These are phyloP conservation scores for Hanseniaspora guilliermondii DNA, from an alignment of 805 yeast genomes.

Conservation along the genomic window DNA sequence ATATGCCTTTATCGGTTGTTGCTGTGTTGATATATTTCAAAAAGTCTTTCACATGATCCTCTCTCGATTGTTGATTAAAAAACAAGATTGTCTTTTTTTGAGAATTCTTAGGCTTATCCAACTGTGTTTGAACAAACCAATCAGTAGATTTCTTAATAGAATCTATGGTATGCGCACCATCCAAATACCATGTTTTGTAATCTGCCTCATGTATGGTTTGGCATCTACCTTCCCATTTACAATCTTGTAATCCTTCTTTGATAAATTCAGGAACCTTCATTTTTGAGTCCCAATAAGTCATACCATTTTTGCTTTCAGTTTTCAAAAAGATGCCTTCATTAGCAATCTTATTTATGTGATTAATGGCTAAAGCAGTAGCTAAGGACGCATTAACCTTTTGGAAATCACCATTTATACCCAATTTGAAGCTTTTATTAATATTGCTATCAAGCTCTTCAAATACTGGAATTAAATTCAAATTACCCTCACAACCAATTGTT, in stretches of 20 bases:
- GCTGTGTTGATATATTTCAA: slow-evolving; percentile 35
- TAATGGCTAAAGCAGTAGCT: slow-evolving; percentile 60
- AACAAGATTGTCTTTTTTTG: slow-evolving; percentile 37
- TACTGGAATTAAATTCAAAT: slow-evolving; percentile 40
- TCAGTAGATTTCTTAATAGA: slow-evolving; percentile 67
- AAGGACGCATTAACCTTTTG: slow-evolving; percentile 79
- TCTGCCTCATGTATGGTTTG: slow-evolving; percentile 45
- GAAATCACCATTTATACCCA: slow-evolving; percentile 76
- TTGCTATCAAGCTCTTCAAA: slow-evolving; percentile 25
- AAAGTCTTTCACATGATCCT: slow-evolving; percentile 50
- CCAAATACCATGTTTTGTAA: slow-evolving; percentile 64
- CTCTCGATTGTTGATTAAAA: slow-evolving; percentile 92
- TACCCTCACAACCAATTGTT: slow-evolving; percentile 39
- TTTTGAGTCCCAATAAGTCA: slow-evolving; percentile 12
- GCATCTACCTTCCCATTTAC: slow-evolving; percentile 94
- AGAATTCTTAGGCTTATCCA: slow-evolving; percentile 15
- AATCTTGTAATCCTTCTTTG: slow-evolving; percentile 46
- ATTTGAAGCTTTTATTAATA: slow-evolving; percentile 25
- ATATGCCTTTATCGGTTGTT: slow-evolving; percentile 25
- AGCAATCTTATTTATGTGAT: slow-evolving; percentile 33
- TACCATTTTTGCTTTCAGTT: slow-evolving; percentile 12
- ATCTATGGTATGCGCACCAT: slow-evolving; percentile 93
- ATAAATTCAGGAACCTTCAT: slow-evolving; percentile 37
- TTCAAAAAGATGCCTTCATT: slow-evolving; percentile 16
- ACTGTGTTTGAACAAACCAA: slow-evolving; percentile 50